These are phyloP conservation scores for Beta lomatogona DNA, from an alignment of 179 eudicot genomes.

Conservation along the genomic window DNA sequence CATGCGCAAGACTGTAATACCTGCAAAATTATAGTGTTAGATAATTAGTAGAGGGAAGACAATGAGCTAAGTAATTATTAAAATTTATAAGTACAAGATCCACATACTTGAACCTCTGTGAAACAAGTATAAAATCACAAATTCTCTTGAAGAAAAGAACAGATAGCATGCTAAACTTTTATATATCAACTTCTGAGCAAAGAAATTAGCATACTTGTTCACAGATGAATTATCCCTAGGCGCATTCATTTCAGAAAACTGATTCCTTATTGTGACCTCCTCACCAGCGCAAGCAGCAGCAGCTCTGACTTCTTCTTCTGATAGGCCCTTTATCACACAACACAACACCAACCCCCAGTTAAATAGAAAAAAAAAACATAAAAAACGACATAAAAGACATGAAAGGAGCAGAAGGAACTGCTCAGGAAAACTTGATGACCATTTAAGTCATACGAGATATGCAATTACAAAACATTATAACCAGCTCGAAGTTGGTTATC, in stretches of 20 bases:
- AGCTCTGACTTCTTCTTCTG: conserved; percentile 96
- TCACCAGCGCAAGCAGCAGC: conserved; percentile 98
- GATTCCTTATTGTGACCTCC: conserved; percentile 95
- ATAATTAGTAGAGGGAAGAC: background rate
- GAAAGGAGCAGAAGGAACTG: background rate
- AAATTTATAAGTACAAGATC: background rate
- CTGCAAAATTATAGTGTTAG: conserved; percentile 45
- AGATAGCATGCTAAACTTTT: background rate
- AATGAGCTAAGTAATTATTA: no score
- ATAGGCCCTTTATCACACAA: conserved; percentile 61
- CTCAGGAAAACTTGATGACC: background rate
- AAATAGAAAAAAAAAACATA: background rate
- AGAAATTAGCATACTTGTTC: conserved; percentile 69
- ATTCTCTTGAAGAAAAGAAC: background rate
- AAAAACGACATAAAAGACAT: background rate
- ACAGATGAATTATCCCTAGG: conserved; percentile 82
- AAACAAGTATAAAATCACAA: background rate
- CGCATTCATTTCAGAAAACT: conserved; percentile 97
- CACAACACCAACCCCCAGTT: background rate
- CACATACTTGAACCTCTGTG: background rate
- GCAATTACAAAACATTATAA: background rate
- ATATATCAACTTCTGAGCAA: conserved; percentile 1
- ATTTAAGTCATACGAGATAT: background rate
- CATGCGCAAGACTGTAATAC: conserved; percentile 98
- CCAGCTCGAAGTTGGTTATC: conserved; percentile 25